These are phyloP conservation scores for Mycena vulgaris DNA, from an alignment of 768 basidiomycete species.

Conservation along the genomic window DNA sequence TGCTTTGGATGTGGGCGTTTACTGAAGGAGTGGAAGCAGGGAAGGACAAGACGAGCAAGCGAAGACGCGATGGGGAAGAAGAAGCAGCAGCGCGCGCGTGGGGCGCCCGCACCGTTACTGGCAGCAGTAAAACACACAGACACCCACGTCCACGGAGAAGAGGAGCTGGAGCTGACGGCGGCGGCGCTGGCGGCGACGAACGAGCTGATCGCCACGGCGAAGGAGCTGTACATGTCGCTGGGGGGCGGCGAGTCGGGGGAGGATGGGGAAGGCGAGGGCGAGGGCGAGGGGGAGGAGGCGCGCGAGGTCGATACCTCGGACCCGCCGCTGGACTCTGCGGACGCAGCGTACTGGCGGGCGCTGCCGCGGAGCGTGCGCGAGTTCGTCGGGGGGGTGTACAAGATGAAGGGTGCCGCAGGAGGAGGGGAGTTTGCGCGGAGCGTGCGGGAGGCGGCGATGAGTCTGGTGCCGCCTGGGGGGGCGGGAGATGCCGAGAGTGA, in stretches of 20 bases:
- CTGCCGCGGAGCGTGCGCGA: slow-evolving; percentile 18
- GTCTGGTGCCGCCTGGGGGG: background rate
- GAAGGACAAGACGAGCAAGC: too few species aligned
- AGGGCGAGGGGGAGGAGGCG: slow-evolving; percentile 1
- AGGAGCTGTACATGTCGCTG: slow-evolving; percentile 67
- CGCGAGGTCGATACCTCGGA: background rate
- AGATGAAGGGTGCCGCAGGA: background rate
- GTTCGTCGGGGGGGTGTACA: background rate
- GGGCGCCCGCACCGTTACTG: too few species aligned
- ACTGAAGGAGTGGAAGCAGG: too few species aligned
- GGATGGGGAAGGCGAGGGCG: slow-evolving; percentile 2
- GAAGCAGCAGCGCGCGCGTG: background rate
- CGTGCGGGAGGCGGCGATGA: slow-evolving; percentile 31
- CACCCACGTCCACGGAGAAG: background rate
- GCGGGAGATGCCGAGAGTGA: background rate
- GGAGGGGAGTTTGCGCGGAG: slow-evolving; percentile 12
- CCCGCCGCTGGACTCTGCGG: background rate
- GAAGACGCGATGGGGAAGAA: background rate
- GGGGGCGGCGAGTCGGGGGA: slow-evolving; percentile 22
- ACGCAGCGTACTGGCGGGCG: slow-evolving; percentile 29
- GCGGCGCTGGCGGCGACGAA: slow-evolving; percentile 60
- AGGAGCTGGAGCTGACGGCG: slow-evolving; percentile 19
- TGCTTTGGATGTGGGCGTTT: too few species aligned
- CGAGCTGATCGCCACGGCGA: slow-evolving; percentile 72
- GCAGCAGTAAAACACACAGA: too few species aligned